Conservation (phyloP, 805 yeast genomes). For the Candida wancherniae region DNA sequence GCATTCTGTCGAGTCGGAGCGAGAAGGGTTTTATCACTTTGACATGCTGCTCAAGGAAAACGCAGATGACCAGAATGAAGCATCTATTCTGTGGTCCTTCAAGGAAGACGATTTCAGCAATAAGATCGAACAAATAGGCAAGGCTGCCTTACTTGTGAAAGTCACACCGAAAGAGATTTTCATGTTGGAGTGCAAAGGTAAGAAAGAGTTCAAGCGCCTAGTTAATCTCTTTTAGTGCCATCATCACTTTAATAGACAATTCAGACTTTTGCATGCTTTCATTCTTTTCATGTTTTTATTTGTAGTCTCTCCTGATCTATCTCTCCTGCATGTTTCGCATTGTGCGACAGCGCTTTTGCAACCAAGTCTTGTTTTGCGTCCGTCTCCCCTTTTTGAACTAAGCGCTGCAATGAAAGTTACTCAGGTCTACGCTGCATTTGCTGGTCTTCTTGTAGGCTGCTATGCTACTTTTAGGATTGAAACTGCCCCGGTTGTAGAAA, state of each 20-base stretch:
- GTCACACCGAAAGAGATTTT: slow-evolving; percentile 26
- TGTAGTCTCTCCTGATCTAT: too few relatives aligned
- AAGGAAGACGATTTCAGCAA: slow-evolving; percentile 24
- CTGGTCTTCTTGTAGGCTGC: neutral
- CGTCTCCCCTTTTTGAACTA: too few relatives aligned
- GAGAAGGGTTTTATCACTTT: slow-evolving; percentile 26
- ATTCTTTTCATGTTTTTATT: slow-evolving; percentile 2
- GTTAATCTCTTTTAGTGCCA: slow-evolving; percentile 3
- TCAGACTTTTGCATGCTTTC: neutral
- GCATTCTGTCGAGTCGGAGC: slow-evolving; percentile 21
- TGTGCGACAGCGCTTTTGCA: too few relatives aligned
- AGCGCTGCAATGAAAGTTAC: slow-evolving; percentile 2
- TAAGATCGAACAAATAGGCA: slow-evolving; percentile 36
- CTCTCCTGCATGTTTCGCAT: too few relatives aligned
- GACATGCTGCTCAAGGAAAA: slow-evolving; percentile 18
- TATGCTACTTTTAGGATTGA: slow-evolving; percentile 9
- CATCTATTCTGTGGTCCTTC: slow-evolving; percentile 28
- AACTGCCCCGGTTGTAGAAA: slow-evolving; percentile 41
- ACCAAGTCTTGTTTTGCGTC: too few relatives aligned
- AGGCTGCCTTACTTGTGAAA: slow-evolving; percentile 38
- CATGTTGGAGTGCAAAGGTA: slow-evolving; percentile 44
- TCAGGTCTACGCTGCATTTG: neutral
- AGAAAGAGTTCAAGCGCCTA: slow-evolving; percentile 32
- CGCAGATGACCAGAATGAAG: slow-evolving; percentile 9
- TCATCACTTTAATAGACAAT: neutral